Evolutionary conservation across 306 rosid genomes (phyloP).

Genomic region (Ceratonia siliqua): DNA sequence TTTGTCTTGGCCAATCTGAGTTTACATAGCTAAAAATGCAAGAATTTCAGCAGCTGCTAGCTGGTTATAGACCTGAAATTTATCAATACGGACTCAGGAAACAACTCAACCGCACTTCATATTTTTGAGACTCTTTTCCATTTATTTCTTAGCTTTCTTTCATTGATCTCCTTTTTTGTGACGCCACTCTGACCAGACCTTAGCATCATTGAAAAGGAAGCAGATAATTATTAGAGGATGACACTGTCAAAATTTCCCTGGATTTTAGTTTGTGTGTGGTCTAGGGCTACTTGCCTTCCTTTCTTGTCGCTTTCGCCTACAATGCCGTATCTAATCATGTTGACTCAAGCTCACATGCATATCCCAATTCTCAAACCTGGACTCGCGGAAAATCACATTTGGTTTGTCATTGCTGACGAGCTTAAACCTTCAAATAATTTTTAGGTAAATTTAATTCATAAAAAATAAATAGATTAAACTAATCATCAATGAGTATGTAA

Average conservation of each 20-base stretch:
- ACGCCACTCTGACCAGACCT: conserved; percentile 15
- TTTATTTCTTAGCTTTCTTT: not conserved
- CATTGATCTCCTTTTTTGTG: conserved; percentile 31
- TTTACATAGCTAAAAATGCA: not conserved
- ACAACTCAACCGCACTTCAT: conserved; percentile 10
- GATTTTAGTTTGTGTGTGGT: not conserved
- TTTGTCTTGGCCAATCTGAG: conserved; percentile 33
- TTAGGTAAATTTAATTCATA: no score
- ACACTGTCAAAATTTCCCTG: not conserved
- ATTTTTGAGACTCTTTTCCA: not conserved
- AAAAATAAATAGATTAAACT: no score
- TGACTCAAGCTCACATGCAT: conserved; percentile 20
- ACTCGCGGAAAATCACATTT: not conserved
- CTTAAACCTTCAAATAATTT: not conserved
- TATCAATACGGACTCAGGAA: not conserved
- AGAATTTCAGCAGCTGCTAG: not conserved
- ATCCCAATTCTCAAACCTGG: not conserved
- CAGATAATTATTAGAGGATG: conserved; percentile 30
- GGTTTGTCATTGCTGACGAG: not conserved
- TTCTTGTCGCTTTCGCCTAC: conserved; percentile 6
- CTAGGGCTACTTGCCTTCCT: not conserved
- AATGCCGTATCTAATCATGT: conserved; percentile 9
- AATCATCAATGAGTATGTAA: no score
- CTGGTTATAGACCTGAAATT: not conserved
- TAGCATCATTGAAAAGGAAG: conserved; percentile 29